Evolutionary conservation across 768 basidiomycete species (phyloP).

Genomic region (Lactarius tabidus): DNA sequence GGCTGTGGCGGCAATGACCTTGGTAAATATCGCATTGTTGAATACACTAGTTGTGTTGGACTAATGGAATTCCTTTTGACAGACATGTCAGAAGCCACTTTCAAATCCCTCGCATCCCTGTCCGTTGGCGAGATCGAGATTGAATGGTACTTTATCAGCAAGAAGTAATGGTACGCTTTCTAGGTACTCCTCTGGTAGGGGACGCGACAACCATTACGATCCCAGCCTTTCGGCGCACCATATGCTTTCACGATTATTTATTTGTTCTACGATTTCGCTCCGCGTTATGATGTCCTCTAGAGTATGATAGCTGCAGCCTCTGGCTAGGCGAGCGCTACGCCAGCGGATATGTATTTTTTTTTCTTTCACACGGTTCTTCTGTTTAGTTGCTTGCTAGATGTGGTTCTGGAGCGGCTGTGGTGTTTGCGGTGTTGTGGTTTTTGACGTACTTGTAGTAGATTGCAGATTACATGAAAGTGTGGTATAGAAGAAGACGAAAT

Average conservation of each 20-base stretch:
- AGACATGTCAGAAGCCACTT: conserved; percentile 24
- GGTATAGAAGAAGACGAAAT: conserved; percentile 18
- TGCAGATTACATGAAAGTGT: conserved; percentile 13
- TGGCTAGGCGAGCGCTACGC: conserved; percentile 12
- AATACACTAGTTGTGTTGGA: background rate
- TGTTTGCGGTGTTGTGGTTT: background rate
- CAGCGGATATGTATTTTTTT: conserved; percentile 16
- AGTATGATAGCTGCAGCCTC: conserved; percentile 12
- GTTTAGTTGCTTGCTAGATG: conserved; percentile 12
- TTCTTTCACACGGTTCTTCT: background rate
- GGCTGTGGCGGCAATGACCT: conserved; percentile 19
- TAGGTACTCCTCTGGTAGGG: conserved; percentile 17
- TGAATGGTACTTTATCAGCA: conserved; percentile 9
- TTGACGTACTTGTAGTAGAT: conserved; percentile 23
- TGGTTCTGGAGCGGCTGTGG: conserved; percentile 9
- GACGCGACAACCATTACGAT: background rate
- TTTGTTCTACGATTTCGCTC: conserved; percentile 1
- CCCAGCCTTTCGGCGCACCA: background rate
- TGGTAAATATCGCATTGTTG: conserved; percentile 12
- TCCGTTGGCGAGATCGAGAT: conserved; percentile 7
- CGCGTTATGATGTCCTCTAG: background rate
- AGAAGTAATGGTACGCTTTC: conserved; percentile 1
- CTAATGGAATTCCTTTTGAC: background rate
- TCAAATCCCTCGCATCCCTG: conserved; percentile 2
- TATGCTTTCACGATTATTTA: conserved; percentile 2